Percentiles rank a stretch among this genome's conserved stretches.
These are phyloP conservation scores for Mikania micrantha DNA, from an alignment of 129 eudicot species.

Conservation along the genomic window DNA sequence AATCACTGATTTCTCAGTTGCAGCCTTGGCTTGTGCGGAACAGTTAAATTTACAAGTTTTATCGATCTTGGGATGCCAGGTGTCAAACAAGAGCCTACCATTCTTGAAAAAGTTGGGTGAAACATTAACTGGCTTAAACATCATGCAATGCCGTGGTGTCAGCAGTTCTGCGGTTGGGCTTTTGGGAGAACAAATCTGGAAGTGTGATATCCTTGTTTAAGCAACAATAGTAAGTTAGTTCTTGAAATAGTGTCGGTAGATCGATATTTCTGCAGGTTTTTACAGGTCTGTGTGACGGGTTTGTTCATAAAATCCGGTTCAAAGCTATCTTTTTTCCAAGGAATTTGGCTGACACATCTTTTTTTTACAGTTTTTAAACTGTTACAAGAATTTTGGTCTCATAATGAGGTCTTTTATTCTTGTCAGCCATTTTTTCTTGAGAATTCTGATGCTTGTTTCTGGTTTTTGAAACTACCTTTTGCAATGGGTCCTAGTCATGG, in stretches of 20 bases:
- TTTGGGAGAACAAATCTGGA: constrained; percentile 41
- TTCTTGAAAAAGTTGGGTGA: constrained; percentile 48
- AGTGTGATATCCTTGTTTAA: constrained; percentile 64
- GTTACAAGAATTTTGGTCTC: constrained; percentile 53
- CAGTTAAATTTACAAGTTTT: constrained; percentile 49
- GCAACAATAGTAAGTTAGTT: constrained; percentile 5
- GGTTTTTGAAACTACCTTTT: constrained; percentile 33
- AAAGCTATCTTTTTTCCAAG: constrained; percentile 49
- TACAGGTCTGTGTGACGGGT: constrained; percentile 43
- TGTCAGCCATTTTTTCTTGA: constrained; percentile 37
- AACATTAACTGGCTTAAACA: constrained; percentile 46
- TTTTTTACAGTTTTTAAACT: constrained; percentile 60
- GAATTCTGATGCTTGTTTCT: constrained; percentile 33
- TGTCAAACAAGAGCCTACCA: constrained; percentile 55
- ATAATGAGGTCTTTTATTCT: constrained; percentile 30
- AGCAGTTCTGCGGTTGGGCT: constrained; percentile 32
- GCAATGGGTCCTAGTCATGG: constrained; percentile 18
- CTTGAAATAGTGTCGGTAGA: constrained; percentile 5
- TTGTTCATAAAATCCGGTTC: constrained; percentile 25
- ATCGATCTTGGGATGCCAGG: constrained; percentile 47
- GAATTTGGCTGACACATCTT: constrained; percentile 31
- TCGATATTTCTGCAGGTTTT: constrained; percentile 32
- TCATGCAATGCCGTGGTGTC: constrained; percentile 48
- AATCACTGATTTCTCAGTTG: constrained; percentile 56
- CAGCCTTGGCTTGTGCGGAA: constrained; percentile 48